A percentile compares a stretch with the other conserved stretches of the same genome.
phyloP scores from a whole-genome alignment of 768 basidiomycete genomes.

The Rhodotorula graminis region DNA sequence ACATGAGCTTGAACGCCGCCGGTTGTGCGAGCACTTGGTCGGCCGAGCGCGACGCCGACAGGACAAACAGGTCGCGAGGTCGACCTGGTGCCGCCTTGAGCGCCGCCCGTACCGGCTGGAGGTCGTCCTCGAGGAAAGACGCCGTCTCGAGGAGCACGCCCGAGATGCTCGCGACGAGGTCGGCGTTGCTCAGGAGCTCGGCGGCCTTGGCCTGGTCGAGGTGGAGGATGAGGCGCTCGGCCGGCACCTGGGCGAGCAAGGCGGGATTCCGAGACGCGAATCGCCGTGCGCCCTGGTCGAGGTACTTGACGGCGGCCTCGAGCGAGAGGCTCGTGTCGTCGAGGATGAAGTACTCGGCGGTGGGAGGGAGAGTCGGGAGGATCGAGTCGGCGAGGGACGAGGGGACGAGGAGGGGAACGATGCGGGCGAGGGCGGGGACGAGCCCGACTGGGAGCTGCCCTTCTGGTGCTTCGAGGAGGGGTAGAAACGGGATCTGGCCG shows the following conservation, averaged over 20 bases:
- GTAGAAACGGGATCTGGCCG: conserved; percentile 47
- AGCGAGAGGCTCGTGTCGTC: conserved; percentile 51
- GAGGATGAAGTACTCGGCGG: conserved; percentile 53
- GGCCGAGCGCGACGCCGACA: conserved; percentile 43
- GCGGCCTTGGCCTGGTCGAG: conserved; percentile 73
- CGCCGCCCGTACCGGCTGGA: conserved; percentile 62
- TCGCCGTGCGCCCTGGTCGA: conserved; percentile 76
- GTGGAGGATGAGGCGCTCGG: conserved; percentile 67
- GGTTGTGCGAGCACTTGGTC: conserved; percentile 41
- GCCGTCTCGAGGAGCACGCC: conserved; percentile 75
- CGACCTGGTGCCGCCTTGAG: conserved; percentile 65
- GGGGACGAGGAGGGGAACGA: conserved; percentile 69
- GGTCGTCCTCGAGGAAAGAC: conserved; percentile 55
- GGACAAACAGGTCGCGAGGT: conserved; percentile 57
- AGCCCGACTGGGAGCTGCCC: conserved; percentile 45
- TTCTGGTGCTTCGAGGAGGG: conserved; percentile 47
- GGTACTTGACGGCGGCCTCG: conserved; percentile 60
- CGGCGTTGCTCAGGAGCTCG: conserved; percentile 65
- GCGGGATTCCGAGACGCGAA: conserved; percentile 59
- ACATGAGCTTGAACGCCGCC: conserved; percentile 36
- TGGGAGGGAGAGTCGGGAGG: conserved; percentile 45
- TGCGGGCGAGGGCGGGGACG: conserved; percentile 61
- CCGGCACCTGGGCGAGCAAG: conserved; percentile 65
- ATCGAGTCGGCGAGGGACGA: conserved; percentile 28
- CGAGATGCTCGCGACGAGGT: conserved; percentile 50